Conservation (phyloP, 2,329 filamentous ascomycete species). For the Alternaria sp. region DNA sequence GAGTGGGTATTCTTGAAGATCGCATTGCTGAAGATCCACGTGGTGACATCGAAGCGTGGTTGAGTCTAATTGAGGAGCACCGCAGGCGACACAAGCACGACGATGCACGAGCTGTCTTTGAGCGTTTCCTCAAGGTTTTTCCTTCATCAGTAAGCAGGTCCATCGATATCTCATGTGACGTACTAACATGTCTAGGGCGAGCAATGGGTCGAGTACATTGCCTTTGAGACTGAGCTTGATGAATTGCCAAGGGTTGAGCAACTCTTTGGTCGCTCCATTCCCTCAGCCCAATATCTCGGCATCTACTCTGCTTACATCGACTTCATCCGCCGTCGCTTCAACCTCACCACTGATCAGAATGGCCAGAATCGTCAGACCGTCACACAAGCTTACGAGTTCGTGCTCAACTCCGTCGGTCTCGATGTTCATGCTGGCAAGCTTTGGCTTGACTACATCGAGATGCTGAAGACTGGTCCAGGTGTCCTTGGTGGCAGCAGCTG, state of each 20-base stretch:
- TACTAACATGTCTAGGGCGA: constrained; percentile 76
- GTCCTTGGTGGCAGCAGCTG: constrained; percentile 84
- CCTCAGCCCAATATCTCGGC: constrained; percentile 81
- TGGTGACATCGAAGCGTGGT: constrained; percentile 92
- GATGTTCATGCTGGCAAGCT: constrained; percentile 90
- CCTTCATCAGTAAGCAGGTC: constrained; percentile 81
- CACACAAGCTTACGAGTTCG: constrained; percentile 89
- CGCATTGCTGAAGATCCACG: constrained; percentile 91
- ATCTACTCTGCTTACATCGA: constrained; percentile 95
- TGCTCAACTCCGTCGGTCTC: constrained; percentile 86
- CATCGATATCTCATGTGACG: constrained; percentile 10
- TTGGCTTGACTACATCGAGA: constrained; percentile 95
- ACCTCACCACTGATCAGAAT: constrained; percentile 79
- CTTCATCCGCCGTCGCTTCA: constrained; percentile 91
- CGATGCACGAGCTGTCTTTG: constrained; percentile 80
- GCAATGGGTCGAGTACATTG: constrained; percentile 87
- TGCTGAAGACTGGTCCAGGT: constrained; percentile 88
- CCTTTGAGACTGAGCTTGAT: constrained; percentile 88
- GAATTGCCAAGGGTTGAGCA: constrained; percentile 82
- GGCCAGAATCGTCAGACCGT: constrained; percentile 82
- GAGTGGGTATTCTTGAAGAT: constrained; percentile 83
- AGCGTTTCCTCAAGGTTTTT: constrained; percentile 87
- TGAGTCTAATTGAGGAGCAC: constrained; percentile 85
- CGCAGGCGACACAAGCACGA: constrained; percentile 83
- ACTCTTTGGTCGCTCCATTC: constrained; percentile 82